Base-by-base conservation (phyloP, 2,329 filamentous ascomycete species). In the Neurospora crassa region DNA sequence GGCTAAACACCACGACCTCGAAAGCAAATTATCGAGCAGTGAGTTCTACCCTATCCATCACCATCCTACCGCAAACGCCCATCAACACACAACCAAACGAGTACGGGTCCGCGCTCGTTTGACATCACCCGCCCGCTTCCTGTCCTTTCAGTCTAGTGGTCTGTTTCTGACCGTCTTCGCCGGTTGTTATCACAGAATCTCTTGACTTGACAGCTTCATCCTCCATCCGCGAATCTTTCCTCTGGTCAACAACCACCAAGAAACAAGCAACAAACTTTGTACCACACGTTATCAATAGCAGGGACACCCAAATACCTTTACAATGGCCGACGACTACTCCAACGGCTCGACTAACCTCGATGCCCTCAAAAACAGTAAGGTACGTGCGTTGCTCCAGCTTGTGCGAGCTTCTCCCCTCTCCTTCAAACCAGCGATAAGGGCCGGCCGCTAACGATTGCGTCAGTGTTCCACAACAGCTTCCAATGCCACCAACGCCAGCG, bases 281-380 rank as follows among this genome's bases (percentile, higher is more conserved):
- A 29, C 74, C 70, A 71, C 70, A 68, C 72, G 68, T n/a, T 40
- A 41, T n/a, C n/a, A 20, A 29, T 29, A 40, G 37, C 70, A n/a
- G 69, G 29, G 70, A 68, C 72, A 67, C 70, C 63, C 67, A 43
- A 74, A 68, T 71, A 68, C 67, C 53, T 69, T 75, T 75, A 77
- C 75, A 76, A 85, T 85, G 83, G 80, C 83, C 73, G 81, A 83
- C 76, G 78, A 80, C 76, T 79, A 80, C 75, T 76, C 78, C 74
- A 77, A 79, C 77, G 84, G 84, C 78, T 81, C 76, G 76, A 81
- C 83, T 76, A 79, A 81, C 75, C 73, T 83, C 73, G 80, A 86
- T 75, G 78, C 80, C 75, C 80, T 85, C 77, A 87, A 86, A 80
- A 81, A 79, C 77, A 87, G 86, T 88, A 82, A 81, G 86, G 86